Base-by-base conservation (phyloP, 441 rosid genomes). In the Euphorbia celastroides region DNA sequence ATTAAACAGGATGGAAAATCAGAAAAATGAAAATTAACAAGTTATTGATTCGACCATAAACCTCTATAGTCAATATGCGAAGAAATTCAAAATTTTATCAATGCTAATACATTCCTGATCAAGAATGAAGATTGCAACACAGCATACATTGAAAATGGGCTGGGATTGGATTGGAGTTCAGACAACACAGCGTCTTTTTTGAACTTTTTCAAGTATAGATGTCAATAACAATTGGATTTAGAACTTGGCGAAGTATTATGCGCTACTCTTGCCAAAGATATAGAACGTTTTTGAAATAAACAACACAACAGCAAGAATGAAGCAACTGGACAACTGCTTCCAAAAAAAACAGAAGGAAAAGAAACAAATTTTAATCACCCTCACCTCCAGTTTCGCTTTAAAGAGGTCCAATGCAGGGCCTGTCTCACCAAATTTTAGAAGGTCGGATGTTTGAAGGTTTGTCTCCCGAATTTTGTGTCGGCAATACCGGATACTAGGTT, bases 401-500 rank as follows among this genome's bases (percentile, higher is more conserved):
- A 95, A 92, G 69, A 92, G 98, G 80, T 95, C 98, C 60, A 84
- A 72, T 16, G 88, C 93, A 48, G 96, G 93, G 70, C 93, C 93
- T 75, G 89, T 87, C 85, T 92, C 99, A 76, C 92, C 94, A 77
- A 95, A 88, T 66, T 92, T 87, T 74, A 90, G 68, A 64, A 95
- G 91, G 64, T 90, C 96, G 70, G 98, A 88, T 56, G 95, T 80
- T 70, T 88, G 84, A 69, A 95, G 77, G 81, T 95, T 88, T 59
- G 99, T 86, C 72, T 76, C 84, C 44, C 99, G 98, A 77, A 95
- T 85, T 83, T 95, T 90, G 82, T 88, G 98, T 51, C 88, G 77
- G 83, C 99, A 95, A 78, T 92, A 92, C 56, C 89, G 83, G 65
- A 92, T 84, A 75, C 93, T 90, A 13, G 99, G 98, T 75, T 90